Conservation (phyloP, 257 asterid species). For the Fraxinus anomala region DNA sequence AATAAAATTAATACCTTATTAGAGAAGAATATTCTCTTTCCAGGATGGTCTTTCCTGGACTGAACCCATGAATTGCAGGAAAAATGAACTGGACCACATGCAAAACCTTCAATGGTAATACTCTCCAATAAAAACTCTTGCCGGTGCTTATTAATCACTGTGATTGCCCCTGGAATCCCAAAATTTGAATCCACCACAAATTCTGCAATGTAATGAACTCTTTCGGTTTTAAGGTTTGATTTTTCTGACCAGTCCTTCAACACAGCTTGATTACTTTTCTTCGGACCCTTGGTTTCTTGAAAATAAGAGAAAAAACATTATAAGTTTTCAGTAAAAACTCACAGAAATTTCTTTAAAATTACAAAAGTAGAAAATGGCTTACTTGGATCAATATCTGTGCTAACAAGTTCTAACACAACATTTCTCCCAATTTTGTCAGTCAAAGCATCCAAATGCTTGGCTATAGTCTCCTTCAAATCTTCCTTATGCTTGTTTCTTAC, state of each 20-base stretch:
- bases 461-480: slow-evolving; percentile 65
- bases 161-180: slow-evolving; percentile 87
- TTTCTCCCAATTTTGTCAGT: slow-evolving; percentile 81
- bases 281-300: slow-evolving; percentile 69
- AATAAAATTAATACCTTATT: slow-evolving; percentile 59
- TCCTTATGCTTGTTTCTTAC: slow-evolving; percentile 80
- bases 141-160: slow-evolving; percentile 76
- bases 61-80: slow-evolving; percentile 96
- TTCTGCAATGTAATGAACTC: slow-evolving; percentile 79
- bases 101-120: slow-evolving; percentile 80
- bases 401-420: slow-evolving; percentile 71
- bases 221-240: slow-evolving; percentile 71
- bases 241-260: slow-evolving; percentile 88
- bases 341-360: not conserved
- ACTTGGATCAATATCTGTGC: slow-evolving; percentile 85
- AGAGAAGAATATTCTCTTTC: slow-evolving; percentile 76
- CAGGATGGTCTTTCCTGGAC: slow-evolving; percentile 68
- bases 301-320: not conserved
- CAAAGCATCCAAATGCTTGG: slow-evolving; percentile 75
- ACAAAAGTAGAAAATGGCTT: slow-evolving; percentile 22
- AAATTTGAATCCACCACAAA: slow-evolving; percentile 71
- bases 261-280: slow-evolving; percentile 68
- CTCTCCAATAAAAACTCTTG: slow-evolving; percentile 87
- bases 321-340: not conserved
- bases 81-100: slow-evolving; percentile 82